These are phyloP conservation scores for Keithomyces neogunnii DNA, from an alignment of 2,329 filamentous ascomycete species.

Conservation along the genomic window DNA sequence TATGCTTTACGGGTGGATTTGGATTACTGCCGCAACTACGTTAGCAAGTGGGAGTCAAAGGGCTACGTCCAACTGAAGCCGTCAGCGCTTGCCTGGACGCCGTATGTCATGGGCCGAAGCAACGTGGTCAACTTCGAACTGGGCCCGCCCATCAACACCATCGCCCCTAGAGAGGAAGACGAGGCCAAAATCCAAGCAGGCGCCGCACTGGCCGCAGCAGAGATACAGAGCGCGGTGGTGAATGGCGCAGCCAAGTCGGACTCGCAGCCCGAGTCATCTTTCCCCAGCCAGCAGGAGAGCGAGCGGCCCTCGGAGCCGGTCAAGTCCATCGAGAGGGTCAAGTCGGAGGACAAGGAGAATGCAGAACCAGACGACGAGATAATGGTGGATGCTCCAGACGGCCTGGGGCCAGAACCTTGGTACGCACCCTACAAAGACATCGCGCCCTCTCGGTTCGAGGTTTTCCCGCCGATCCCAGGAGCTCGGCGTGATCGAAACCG, in stretches of 20 bases:
- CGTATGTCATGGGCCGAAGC: slow-evolving; percentile 89
- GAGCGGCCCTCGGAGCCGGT: slow-evolving; percentile 16
- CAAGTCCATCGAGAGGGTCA: slow-evolving; percentile 20
- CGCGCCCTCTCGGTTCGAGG: slow-evolving; percentile 64
- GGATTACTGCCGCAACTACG: slow-evolving; percentile 77
- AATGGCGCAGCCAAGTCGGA: slow-evolving; percentile 15
- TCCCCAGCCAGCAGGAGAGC: slow-evolving; percentile 5
- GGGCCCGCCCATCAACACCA: slow-evolving; percentile 71
- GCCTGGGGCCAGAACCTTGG: slow-evolving; percentile 31
- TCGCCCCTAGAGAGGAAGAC: slow-evolving; percentile 77
- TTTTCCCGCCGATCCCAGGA: slow-evolving; percentile 59
- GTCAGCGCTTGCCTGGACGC: slow-evolving; percentile 82
- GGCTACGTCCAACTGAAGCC: slow-evolving; percentile 79
- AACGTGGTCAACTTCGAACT: slow-evolving; percentile 78
- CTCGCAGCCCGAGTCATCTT: slow-evolving; percentile 4
- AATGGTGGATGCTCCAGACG: slow-evolving; percentile 16
- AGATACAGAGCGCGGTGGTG: slow-evolving; percentile 9
- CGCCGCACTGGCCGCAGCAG: background rate
- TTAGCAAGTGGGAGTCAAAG: slow-evolving; percentile 82
- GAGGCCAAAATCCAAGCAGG: slow-evolving; percentile 34
- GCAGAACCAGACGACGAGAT: slow-evolving; percentile 14
- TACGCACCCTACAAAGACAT: slow-evolving; percentile 44
- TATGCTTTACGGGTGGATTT: slow-evolving; percentile 88
- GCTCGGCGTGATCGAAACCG: slow-evolving; percentile 41
- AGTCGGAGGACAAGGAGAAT: slow-evolving; percentile 25